Base-by-base conservation (phyloP, 2,329 filamentous ascomycete genomes). In the Paraphaeosphaeria minitans region DNA sequence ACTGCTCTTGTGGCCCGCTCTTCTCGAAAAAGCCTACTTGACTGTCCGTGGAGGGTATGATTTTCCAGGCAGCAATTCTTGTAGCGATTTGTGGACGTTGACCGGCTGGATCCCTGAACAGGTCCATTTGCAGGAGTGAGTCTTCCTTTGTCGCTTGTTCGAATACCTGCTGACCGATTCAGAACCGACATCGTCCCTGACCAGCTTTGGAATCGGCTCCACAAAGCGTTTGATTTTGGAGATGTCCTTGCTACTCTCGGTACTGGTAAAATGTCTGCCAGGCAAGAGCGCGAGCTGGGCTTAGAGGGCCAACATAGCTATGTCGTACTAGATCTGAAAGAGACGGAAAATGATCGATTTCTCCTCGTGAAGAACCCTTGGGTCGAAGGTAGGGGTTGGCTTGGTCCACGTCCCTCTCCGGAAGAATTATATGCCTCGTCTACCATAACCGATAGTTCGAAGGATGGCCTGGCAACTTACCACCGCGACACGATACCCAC, bases 31-130 rank as follows among this genome's bases (percentile, higher is more conserved):
- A 73, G 95, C 95, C 0, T 99, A 99, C 67, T 81, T 99, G 1
- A 99, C 98, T 79, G 87, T 98, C 12, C 87, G 94, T 56, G 95
- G 95, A 29, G 95, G 95, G 35, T 99, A 99, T 74, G 93, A 99
- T 71, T 99, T 99, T 65, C 94, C 95, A 0, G 95, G 95, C 8
- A 98, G 95, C 71, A 98, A 98, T 75, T 98, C 94, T 0, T 93
- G 92, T 12, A 98, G 94, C 2, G 95, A 99, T 76, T 79, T 99
- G 4, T 96, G 92, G 87, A 89, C 96, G 1, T 78, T 99, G 55
- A 96, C 91, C 0, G 94, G 95, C 31, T 99, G 95, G 95, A 93
- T 99, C 51, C 95, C 95, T 0, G 93, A 99, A 77, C 95, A 99
- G 75, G 81, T 98, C 1, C 97, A 97, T 68, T 81, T 98, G 1